These are phyloP conservation scores for Talaromyces sp. DNA, from an alignment of 2,329 filamentous ascomycete species.

Conservation along the genomic window DNA sequence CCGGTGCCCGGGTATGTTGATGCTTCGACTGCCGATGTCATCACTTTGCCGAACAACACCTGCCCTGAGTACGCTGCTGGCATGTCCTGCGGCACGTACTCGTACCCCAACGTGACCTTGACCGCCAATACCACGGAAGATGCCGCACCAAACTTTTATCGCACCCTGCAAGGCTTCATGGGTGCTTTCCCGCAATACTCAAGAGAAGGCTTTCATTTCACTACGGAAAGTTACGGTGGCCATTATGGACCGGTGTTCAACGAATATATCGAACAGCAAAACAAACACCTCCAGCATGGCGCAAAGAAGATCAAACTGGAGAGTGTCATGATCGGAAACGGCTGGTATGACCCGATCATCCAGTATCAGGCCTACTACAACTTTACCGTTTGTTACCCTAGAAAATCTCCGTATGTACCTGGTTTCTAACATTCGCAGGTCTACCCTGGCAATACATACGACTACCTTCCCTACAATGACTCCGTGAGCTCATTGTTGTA, in stretches of 20 bases:
- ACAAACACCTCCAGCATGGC: conserved; percentile 31
- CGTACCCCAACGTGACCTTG: conserved; percentile 44
- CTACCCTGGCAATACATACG: conserved; percentile 31
- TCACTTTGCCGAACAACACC: conserved; percentile 30
- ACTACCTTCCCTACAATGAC: conserved; percentile 32
- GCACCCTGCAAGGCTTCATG: conserved; percentile 58
- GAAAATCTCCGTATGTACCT: neutral
- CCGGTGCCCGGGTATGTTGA: conserved; percentile 19
- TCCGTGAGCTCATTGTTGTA: conserved; percentile 47
- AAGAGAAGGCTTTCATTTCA: conserved; percentile 48
- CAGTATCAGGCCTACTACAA: conserved; percentile 36
- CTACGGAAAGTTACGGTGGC: conserved; percentile 42
- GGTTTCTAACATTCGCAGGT: conserved; percentile 12
- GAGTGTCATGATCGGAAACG: conserved; percentile 33
- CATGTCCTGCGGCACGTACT: conserved; percentile 8
- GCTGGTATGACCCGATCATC: conserved; percentile 33
- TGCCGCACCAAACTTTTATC: conserved; percentile 51
- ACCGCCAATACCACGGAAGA: conserved; percentile 48
- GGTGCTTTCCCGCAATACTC: conserved; percentile 58
- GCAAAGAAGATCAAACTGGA: conserved; percentile 20
- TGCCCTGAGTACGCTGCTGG: conserved; percentile 9
- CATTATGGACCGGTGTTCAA: conserved; percentile 38
- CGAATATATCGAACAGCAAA: conserved; percentile 37
- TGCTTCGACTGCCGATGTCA: conserved; percentile 29
- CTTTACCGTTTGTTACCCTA: conserved; percentile 18